Conservation (phyloP, 176 grass and related monocot species). For the Oryza brachyantha region DNA sequence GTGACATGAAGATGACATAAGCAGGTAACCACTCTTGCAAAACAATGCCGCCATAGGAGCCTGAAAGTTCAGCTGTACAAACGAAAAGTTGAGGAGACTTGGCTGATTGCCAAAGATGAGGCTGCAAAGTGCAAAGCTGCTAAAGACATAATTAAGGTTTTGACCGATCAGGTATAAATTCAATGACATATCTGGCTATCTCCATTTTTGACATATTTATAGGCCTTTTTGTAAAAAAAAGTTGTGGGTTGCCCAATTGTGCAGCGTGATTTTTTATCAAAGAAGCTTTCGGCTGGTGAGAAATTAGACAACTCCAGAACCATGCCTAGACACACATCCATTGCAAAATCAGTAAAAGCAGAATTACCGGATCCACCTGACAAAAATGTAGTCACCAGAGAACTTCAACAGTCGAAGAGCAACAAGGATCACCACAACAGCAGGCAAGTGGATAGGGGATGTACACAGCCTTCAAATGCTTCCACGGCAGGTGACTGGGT, state of each 20-base stretch:
- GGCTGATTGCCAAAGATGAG: conserved; percentile 63
- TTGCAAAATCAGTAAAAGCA: conserved; percentile 22
- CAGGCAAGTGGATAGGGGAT: conserved; percentile 12
- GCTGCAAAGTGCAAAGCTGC: conserved; percentile 86
- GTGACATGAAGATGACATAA: background rate
- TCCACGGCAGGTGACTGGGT: background rate
- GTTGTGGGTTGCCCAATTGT: background rate
- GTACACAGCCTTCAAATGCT: background rate
- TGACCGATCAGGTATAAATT: conserved; percentile 75
- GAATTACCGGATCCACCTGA: conserved; percentile 33
- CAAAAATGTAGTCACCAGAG: conserved; percentile 14
- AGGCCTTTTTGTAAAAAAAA: background rate
- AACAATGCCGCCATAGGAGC: conserved; percentile 78
- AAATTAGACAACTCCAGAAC: conserved; percentile 21
- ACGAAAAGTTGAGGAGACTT: conserved; percentile 85
- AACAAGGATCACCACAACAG: conserved; percentile 10
- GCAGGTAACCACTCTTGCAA: conserved; percentile 62
- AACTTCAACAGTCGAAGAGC: conserved; percentile 17
- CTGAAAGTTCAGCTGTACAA: conserved; percentile 73
- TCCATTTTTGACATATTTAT: background rate
- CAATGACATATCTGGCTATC: background rate
- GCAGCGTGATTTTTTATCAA: conserved; percentile 65
- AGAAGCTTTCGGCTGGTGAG: conserved; percentile 32
- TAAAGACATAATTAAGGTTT: conserved; percentile 78
- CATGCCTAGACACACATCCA: background rate